A percentile compares a stretch with the other conserved stretches of the same genome.
phyloP scores from a whole-genome alignment of 805 yeast genomes.

The Hanseniaspora nectarophila region DNA sequence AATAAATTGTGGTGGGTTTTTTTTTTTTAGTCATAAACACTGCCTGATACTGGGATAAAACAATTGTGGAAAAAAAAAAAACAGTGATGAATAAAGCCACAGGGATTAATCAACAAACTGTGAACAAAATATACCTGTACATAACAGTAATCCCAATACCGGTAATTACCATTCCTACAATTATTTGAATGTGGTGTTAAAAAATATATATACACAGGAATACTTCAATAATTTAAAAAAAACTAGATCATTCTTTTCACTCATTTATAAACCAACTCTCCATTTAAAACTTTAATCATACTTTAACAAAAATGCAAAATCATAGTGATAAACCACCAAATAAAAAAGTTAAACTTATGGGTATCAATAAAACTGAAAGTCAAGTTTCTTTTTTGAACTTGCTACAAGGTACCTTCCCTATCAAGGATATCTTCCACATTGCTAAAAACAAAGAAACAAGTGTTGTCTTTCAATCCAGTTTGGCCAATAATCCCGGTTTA shows the following conservation, averaged over 20 bases:
- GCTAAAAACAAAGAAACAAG: constrained; percentile 12
- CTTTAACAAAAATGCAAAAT: too few species aligned
- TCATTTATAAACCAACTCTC: background rate
- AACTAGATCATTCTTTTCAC: too few species aligned
- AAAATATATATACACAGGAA: background rate
- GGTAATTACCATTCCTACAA: too few species aligned
- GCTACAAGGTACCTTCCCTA: constrained; percentile 8
- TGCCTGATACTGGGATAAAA: background rate
- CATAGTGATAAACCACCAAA: background rate
- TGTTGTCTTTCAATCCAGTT: background rate
- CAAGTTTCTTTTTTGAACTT: constrained; percentile 1
- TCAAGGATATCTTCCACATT: constrained; percentile 8
- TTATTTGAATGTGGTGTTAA: constrained; percentile 1
- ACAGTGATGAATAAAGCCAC: too few species aligned
- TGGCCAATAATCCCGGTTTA: constrained; percentile 2
- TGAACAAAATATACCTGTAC: too few species aligned
- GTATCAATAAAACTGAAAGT: background rate
- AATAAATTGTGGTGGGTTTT: background rate
- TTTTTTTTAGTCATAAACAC: too few species aligned
- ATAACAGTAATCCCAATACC: too few species aligned
- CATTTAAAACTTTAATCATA: too few species aligned
- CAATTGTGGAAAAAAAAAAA: background rate
- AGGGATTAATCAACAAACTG: background rate
- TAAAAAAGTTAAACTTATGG: background rate
- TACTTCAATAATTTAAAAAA: too few species aligned